phyloP scores from a whole-genome alignment of 2,329 filamentous ascomycete species.

The Cercospora citrullina region DNA sequence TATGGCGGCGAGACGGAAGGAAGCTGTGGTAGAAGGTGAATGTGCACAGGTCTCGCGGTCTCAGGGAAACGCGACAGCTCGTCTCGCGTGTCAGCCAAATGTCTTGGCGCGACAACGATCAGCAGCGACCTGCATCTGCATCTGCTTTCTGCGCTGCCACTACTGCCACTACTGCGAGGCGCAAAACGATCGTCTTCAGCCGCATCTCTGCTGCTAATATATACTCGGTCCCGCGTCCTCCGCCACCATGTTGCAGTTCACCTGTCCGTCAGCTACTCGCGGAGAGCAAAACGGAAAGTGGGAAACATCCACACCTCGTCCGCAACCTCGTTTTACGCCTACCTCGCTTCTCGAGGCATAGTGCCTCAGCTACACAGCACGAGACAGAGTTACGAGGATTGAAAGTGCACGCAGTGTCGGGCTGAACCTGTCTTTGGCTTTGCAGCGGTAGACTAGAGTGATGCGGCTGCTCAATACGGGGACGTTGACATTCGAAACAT shows the following conservation, averaged over 20 bases:
- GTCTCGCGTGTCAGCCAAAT: neutral
- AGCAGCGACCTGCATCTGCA: neutral
- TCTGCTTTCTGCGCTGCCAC: neutral
- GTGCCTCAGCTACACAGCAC: too few relatives aligned
- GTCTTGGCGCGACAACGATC: neutral
- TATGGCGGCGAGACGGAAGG: neutral
- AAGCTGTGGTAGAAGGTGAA: neutral
- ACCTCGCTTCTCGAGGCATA: too few relatives aligned
- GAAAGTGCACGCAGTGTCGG: neutral
- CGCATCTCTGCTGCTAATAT: neutral
- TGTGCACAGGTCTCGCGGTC: neutral
- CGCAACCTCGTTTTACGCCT: too few relatives aligned
- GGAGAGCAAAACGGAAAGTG: too few relatives aligned
- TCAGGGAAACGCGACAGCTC: neutral
- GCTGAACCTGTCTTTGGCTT: neutral
- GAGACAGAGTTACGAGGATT: too few relatives aligned
- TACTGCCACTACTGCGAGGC: neutral
- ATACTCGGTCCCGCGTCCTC: neutral
- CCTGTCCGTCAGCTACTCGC: neutral
- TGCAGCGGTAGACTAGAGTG: too few relatives aligned
- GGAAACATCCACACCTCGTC: too few relatives aligned
- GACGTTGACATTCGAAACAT: slow-evolving; percentile 28
- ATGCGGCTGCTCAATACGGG: slow-evolving; percentile 31
- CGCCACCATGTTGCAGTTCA: neutral
- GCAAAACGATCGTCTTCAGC: neutral